Conservation (phyloP, 257 asterid genomes). For the Handroanthus guayacan region DNA sequence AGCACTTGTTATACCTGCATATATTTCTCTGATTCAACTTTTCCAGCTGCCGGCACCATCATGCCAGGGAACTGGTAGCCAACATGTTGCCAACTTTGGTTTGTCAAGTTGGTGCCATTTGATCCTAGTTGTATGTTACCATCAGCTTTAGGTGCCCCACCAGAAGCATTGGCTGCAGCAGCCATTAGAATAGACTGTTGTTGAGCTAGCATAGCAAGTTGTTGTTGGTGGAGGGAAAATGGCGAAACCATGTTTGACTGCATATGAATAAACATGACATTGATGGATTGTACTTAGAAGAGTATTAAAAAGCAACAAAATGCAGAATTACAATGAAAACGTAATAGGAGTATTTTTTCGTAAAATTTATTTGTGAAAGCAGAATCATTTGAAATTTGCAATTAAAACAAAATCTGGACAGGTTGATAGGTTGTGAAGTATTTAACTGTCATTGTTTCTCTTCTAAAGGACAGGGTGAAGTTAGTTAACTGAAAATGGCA, state of each 20-base stretch:
- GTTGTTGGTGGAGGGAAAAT: slow-evolving; percentile 73
- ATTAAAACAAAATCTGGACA: neutral
- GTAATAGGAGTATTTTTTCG: neutral
- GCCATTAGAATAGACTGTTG: slow-evolving; percentile 78
- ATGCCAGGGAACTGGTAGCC: slow-evolving; percentile 70
- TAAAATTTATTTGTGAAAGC: neutral
- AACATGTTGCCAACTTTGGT: slow-evolving; percentile 62
- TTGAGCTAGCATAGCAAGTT: slow-evolving; percentile 73
- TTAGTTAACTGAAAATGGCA: neutral
- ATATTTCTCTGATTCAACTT: slow-evolving; percentile 50
- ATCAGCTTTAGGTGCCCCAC: slow-evolving; percentile 51
- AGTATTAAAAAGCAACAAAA: neutral
- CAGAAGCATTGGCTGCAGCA: slow-evolving; percentile 63
- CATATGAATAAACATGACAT: slow-evolving; percentile 26
- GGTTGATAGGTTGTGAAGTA: neutral
- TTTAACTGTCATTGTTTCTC: neutral
- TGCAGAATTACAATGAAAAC: neutral
- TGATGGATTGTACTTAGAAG: neutral
- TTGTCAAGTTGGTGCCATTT: slow-evolving; percentile 51
- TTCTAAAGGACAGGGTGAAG: neutral
- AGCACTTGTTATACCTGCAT: slow-evolving; percentile 58
- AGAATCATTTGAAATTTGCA: slow-evolving; percentile 6
- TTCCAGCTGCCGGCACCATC: slow-evolving; percentile 59
- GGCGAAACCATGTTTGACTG: slow-evolving; percentile 82
- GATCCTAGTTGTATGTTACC: slow-evolving; percentile 50